Conservation (phyloP, 2,329 filamentous ascomycete species). For the Colletotrichum plurivorum region DNA sequence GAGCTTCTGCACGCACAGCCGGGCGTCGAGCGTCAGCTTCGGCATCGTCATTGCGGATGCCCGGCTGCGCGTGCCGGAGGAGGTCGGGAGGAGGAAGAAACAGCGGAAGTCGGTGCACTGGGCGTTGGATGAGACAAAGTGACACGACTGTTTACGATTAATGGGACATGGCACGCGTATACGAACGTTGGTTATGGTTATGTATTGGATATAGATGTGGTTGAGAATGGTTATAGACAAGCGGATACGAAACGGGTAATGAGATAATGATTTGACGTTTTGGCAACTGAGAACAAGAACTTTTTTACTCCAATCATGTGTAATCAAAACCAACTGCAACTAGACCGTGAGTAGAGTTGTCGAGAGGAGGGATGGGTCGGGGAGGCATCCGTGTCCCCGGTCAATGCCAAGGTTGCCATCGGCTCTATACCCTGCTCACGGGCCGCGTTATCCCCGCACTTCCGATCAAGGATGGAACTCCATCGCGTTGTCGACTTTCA, state of each 20-base stretch:
- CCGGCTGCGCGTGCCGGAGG: slow-evolving; percentile 11
- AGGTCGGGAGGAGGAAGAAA: slow-evolving; percentile 7
- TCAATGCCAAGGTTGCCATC: not conserved
- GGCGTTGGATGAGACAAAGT: slow-evolving; percentile 17
- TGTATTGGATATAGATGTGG: not conserved
- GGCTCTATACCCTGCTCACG: slow-evolving; percentile 7
- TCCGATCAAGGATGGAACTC: not conserved
- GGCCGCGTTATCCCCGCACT: slow-evolving; percentile 12
- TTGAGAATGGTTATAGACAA: not conserved
- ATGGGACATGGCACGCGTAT: not conserved
- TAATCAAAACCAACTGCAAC: too few relatives aligned
- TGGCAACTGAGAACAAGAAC: not conserved
- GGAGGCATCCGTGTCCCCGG: not conserved
- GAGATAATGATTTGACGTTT: slow-evolving; percentile 17
- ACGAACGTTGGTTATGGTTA: not conserved
- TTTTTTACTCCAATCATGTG: too few relatives aligned
- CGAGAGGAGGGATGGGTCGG: not conserved
- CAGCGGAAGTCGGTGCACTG: slow-evolving; percentile 36
- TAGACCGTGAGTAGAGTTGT: too few relatives aligned
- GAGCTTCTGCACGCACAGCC: slow-evolving; percentile 24
- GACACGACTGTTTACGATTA: slow-evolving; percentile 19
- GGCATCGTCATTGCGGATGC: slow-evolving; percentile 21
- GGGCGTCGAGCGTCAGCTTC: slow-evolving; percentile 29
- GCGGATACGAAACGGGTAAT: slow-evolving; percentile 5
- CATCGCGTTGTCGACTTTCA: not conserved